phyloP scores from a whole-genome alignment of 2,329 filamentous ascomycete species.

The Pestalotiopsis fici region DNA sequence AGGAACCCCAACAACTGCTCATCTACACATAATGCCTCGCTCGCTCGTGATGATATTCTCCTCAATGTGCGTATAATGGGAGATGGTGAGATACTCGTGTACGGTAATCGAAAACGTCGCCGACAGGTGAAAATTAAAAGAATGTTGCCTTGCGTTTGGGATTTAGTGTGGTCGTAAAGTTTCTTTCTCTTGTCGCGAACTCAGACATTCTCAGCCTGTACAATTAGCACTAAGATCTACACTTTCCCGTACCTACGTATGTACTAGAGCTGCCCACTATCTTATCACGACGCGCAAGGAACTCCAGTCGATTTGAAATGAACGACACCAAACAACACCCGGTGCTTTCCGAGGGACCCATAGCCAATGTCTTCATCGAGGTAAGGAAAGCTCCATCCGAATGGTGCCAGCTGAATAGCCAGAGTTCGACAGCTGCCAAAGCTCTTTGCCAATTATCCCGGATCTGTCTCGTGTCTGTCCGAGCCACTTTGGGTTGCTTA shows the following conservation, averaged over 20 bases:
- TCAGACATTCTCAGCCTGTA: not conserved
- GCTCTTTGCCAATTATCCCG: not conserved
- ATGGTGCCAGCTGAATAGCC: not conserved
- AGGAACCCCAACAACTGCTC: not conserved
- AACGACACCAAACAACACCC: slow-evolving; percentile 1
- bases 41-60: not conserved
- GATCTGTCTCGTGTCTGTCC: not conserved
- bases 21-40: not conserved
- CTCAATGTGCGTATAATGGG: not conserved
- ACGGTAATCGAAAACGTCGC: not conserved
- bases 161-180: not conserved
- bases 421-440: not conserved
- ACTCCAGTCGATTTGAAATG: not conserved
- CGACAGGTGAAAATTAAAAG: too few relatives aligned
- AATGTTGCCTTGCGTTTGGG: not conserved
- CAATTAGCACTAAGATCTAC: not conserved
- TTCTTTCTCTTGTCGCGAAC: not conserved
- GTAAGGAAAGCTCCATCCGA: not conserved
- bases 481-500: not conserved
- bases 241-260: not conserved
- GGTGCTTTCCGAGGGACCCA: slow-evolving; percentile 8
- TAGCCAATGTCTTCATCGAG: not conserved
- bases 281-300: not conserved
- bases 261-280: not conserved
- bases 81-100: not conserved